Conservation (phyloP, 257 asterid genomes). For the Penstemon barbatus region DNA sequence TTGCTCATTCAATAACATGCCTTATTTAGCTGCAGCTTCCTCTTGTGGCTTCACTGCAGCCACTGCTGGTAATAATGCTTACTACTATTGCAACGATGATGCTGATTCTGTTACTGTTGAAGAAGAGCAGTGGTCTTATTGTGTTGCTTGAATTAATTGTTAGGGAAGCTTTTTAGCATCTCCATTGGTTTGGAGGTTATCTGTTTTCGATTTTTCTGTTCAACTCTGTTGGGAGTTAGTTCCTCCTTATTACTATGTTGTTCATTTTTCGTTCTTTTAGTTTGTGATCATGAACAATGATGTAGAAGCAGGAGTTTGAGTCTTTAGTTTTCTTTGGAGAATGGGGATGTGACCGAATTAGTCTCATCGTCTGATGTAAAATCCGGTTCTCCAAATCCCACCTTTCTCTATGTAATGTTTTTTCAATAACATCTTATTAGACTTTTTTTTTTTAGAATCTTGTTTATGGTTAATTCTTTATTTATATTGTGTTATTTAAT, state of each 20-base stretch:
- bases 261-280: slow-evolving; percentile 39
- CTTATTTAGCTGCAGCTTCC: slow-evolving; percentile 57
- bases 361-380: slow-evolving; percentile 19
- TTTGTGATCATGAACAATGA: slow-evolving; percentile 41
- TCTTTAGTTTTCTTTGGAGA: slow-evolving; percentile 33
- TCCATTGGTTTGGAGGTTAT: slow-evolving; percentile 24
- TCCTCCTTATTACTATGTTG: slow-evolving; percentile 31
- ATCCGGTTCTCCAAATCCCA: slow-evolving; percentile 26
- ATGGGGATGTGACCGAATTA: slow-evolving; percentile 25
- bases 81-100: slow-evolving; percentile 57
- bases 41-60: slow-evolving; percentile 59
- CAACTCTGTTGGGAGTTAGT: slow-evolving; percentile 23
- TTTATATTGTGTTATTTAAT: neutral
- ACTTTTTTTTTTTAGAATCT: slow-evolving; percentile 15
- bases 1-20: slow-evolving; percentile 77
- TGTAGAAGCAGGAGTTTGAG: slow-evolving; percentile 40
- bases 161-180: slow-evolving; percentile 24
- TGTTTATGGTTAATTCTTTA: neutral
- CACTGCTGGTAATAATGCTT: slow-evolving; percentile 39
- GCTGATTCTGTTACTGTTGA: slow-evolving; percentile 56
- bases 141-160: slow-evolving; percentile 56
- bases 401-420: slow-evolving; percentile 35
- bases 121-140: slow-evolving; percentile 88
- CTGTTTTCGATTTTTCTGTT: slow-evolving; percentile 1
- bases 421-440: slow-evolving; percentile 28